These are phyloP conservation scores for Calonectria honghensis DNA, from an alignment of 2,329 filamentous ascomycete genomes.

Conservation along the genomic window DNA sequence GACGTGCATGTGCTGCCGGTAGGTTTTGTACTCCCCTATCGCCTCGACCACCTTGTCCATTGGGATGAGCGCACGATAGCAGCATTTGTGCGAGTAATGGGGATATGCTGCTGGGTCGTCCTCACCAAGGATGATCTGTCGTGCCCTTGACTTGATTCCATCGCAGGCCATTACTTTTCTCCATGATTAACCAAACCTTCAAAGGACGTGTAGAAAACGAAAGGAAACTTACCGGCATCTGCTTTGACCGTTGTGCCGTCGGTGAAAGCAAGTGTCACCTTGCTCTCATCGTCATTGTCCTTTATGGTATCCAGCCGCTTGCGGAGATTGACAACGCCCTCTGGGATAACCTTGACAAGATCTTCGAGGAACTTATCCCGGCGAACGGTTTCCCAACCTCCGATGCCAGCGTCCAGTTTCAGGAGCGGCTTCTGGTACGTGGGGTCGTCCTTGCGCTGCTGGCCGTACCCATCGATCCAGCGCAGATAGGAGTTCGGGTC, in stretches of 20 bases:
- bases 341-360: slow-evolving; percentile 6
- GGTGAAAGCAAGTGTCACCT: neutral
- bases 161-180: neutral
- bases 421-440: neutral
- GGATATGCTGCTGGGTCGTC: neutral
- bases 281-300: neutral
- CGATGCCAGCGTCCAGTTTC: slow-evolving; percentile 11
- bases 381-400: slow-evolving; percentile 2
- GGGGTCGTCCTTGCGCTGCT: neutral
- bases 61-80: neutral
- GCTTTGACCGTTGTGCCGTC: neutral
- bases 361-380: slow-evolving; percentile 15
- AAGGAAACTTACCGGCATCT: neutral
- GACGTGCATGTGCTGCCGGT: slow-evolving; percentile 11
- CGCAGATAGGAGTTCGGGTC: slow-evolving; percentile 3
- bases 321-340: neutral
- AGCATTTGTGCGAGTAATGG: neutral
- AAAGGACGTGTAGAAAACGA: neutral
- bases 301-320: neutral
- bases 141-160: slow-evolving; percentile 1
- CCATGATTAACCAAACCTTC: neutral
- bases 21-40: slow-evolving; percentile 10
- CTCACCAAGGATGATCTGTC: neutral
- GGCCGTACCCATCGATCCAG: neutral
- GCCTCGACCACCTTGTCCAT: slow-evolving; percentile 8